Evolutionary conservation across 257 asterid genomes (phyloP).

Genomic region (Solanum microdontum): DNA sequence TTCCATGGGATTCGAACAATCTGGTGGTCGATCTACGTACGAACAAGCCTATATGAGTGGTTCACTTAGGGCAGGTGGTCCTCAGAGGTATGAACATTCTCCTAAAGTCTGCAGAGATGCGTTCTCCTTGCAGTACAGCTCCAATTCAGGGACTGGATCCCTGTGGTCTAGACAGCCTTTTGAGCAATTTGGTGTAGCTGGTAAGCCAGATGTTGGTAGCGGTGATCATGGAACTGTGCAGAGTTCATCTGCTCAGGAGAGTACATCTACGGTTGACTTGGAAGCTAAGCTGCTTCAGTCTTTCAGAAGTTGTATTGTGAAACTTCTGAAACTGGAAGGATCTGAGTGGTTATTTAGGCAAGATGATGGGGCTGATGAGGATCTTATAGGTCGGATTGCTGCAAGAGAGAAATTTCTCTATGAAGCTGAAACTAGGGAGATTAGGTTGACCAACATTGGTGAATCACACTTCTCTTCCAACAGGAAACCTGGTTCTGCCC

Average conservation of each 20-base stretch:
- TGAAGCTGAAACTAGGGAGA: constrained; percentile 54
- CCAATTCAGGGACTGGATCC: constrained; percentile 44
- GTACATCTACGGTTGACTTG: constrained; percentile 31
- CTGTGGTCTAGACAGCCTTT: constrained; percentile 84
- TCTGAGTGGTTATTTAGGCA: constrained; percentile 81
- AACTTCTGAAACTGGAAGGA: constrained; percentile 86
- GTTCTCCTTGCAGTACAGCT: constrained; percentile 35
- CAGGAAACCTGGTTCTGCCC: constrained; percentile 22
- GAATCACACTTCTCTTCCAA: constrained; percentile 21
- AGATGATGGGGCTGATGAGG: constrained; percentile 93
- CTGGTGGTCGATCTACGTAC: constrained; percentile 22
- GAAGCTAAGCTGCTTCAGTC: constrained; percentile 82
- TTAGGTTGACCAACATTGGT: constrained; percentile 1
- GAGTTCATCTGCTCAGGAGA: constrained; percentile 29
- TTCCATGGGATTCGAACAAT: constrained; percentile 30
- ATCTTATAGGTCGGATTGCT: constrained; percentile 85
- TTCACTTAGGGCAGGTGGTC: constrained; percentile 39
- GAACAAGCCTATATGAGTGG: constrained; percentile 27
- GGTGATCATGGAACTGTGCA: constrained; percentile 3
- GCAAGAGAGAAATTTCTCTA: constrained; percentile 63
- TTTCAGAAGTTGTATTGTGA: constrained; percentile 64
- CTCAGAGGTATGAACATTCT: constrained; percentile 37
- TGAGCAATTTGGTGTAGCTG: constrained; percentile 89
- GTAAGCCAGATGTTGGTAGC: constrained; percentile 21
- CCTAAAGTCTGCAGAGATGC: constrained; percentile 56